These are phyloP conservation scores for Schwanniomyces polymorphus DNA, from an alignment of 805 yeast genomes.

Conservation along the genomic window DNA sequence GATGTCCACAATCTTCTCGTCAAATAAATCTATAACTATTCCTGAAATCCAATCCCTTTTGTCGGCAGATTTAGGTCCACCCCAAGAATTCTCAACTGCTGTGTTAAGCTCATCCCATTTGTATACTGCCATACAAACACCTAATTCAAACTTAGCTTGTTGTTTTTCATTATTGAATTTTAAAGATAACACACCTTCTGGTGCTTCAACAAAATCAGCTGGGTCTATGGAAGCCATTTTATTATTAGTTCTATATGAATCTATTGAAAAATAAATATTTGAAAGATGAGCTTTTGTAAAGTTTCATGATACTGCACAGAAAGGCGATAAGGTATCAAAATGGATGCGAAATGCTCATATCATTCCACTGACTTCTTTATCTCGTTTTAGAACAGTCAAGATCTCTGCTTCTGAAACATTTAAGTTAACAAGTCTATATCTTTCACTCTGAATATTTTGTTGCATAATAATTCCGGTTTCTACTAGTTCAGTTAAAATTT, in stretches of 20 bases:
- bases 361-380: slow-evolving; percentile 23
- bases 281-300: background rate
- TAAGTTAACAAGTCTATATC: slow-evolving; percentile 63
- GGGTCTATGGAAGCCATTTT: slow-evolving; percentile 38
- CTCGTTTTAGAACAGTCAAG: slow-evolving; percentile 57
- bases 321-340: background rate
- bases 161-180: slow-evolving; percentile 57
- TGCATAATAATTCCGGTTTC: slow-evolving; percentile 77
- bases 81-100: slow-evolving; percentile 94
- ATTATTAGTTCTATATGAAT: background rate
- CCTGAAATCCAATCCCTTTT: slow-evolving; percentile 96
- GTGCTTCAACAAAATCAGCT: slow-evolving; percentile 56
- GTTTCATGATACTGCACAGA: background rate
- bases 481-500: slow-evolving; percentile 63
- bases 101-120: slow-evolving; percentile 85
- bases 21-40: slow-evolving; percentile 75
- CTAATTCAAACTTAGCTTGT: slow-evolving; percentile 87
- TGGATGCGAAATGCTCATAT: background rate
- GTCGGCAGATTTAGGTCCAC: slow-evolving; percentile 87
- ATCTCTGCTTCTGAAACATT: slow-evolving; percentile 73
- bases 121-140: slow-evolving; percentile 88
- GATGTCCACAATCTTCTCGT: slow-evolving; percentile 66
- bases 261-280: background rate
- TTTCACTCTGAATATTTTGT: slow-evolving; percentile 67
- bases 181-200: slow-evolving; percentile 37